These are phyloP conservation scores for Plantago rigida DNA, from an alignment of 305 asterid genomes.

Conservation along the genomic window DNA sequence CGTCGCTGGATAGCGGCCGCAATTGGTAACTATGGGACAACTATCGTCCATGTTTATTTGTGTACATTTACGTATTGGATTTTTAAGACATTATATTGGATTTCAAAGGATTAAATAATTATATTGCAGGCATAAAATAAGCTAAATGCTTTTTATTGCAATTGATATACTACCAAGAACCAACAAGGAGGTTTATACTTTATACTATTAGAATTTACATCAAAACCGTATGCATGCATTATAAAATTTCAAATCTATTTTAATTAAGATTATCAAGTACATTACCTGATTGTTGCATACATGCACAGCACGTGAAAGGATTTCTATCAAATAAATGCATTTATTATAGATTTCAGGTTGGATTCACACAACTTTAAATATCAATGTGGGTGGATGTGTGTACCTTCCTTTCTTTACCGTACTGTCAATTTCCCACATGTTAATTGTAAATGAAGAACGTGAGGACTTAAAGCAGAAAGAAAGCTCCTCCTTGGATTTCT, in stretches of 20 bases:
- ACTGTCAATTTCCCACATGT: slow-evolving; percentile 99
- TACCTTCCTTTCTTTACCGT: slow-evolving; percentile 93
- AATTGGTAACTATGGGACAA: too few species aligned
- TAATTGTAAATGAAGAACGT: slow-evolving; percentile 85
- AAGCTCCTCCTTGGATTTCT: slow-evolving; percentile 95
- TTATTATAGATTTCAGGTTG: background rate
- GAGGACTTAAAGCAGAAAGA: slow-evolving; percentile 94
- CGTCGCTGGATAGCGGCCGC: too few species aligned
- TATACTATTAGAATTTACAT: background rate
- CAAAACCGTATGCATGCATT: background rate
- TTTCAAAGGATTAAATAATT: too few species aligned
- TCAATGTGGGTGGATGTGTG: slow-evolving; percentile 17
- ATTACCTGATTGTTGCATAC: background rate
- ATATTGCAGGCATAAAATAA: too few species aligned
- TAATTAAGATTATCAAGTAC: too few species aligned
- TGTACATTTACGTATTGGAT: too few species aligned
- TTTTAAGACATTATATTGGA: too few species aligned
- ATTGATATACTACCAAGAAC: background rate
- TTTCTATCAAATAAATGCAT: background rate
- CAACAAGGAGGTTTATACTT: too few species aligned
- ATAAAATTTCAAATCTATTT: too few species aligned
- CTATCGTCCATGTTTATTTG: too few species aligned
- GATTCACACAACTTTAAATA: slow-evolving; percentile 9
- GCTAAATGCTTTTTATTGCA: background rate
- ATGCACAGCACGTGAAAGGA: background rate